Evolutionary conservation across 1,139 yeast genomes (phyloP), one percentile per base, ranked within the genome.

Genomic region (Suhomyces yuchorum): DNA sequence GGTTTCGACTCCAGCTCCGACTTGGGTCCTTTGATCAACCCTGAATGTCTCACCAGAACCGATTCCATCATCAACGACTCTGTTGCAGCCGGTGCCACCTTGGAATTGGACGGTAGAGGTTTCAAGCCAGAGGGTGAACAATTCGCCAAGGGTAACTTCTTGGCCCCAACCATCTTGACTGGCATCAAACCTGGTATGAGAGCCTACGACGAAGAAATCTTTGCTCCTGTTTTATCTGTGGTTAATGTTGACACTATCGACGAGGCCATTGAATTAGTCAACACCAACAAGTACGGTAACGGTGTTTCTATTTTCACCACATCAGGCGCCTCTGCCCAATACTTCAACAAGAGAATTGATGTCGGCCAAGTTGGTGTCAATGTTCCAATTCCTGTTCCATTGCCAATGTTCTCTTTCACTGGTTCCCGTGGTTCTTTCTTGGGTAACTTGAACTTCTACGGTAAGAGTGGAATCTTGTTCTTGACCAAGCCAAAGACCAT

Each of bases 301-400:
- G 93, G 93, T 49, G 83, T 82, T 34, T 79, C 91, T 12, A 68
- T 86, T 52, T 86, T 85, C 73, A 86, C 93, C 18, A 71, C 78
- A 30, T 81, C 87, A 1, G 93, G 93, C 15, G 74, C 87, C 20
- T 74, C 82, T 19, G 86, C 88, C 2, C 85, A 84, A 68, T 81
- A 81, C 63, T 86, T 85, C 74, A 84, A 80, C 62, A 83, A 81
- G 70, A 78, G 82, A 57, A 81, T 85, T 52, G 87, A 84, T 51
- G 82, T 85, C 51, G 93, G 93, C 23, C 92, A 86, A 68, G 87
- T 86, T 48, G 93, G 93, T 52, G 78, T 86, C 59, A 86, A 86
- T 58, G 90, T 86, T 42, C 92, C 93, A 23, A 86, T 86, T 55
- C 93, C 92, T n/a, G 93, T 86, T 18, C 92, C 92, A 50, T 71